These are phyloP conservation scores for Carex sylvatica DNA, from an alignment of 202 grass and related monocot species.

Conservation along the genomic window DNA sequence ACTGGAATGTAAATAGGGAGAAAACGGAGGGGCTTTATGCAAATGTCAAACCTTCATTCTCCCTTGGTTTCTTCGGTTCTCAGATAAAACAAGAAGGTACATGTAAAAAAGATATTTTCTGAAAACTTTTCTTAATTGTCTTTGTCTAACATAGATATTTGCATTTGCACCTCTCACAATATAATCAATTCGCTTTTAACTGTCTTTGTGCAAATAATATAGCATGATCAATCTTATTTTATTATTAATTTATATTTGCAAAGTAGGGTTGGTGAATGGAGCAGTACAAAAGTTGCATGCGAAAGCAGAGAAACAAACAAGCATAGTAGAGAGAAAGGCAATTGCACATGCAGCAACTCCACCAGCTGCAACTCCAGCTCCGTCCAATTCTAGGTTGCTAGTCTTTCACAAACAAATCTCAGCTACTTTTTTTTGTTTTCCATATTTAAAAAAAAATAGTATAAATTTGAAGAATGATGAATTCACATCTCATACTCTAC, in stretches of 20 bases:
- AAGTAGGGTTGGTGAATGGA: slow-evolving; percentile 28
- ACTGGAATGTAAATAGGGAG: slow-evolving; percentile 28
- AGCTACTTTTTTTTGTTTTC: not conserved
- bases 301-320: slow-evolving; percentile 26
- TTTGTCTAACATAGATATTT: not conserved
- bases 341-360: slow-evolving; percentile 12
- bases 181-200: not conserved
- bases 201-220: not conserved
- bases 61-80: slow-evolving; percentile 22
- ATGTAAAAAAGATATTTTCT: not conserved
- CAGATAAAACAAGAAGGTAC: slow-evolving; percentile 35
- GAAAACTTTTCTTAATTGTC: not conserved
- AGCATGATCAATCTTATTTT: not conserved
- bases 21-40: not conserved
- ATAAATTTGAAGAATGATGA: not conserved
- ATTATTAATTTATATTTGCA: slow-evolving; percentile 17
- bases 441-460: not conserved
- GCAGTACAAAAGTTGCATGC: slow-evolving; percentile 24
- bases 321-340: slow-evolving; percentile 19
- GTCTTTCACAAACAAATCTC: slow-evolving; percentile 10
- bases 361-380: not conserved
- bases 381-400: slow-evolving; percentile 25
- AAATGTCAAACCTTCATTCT: slow-evolving; percentile 17
- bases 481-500: not conserved
- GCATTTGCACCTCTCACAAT: not conserved